Evolutionary conservation across 2,329 filamentous ascomycete species (phyloP).

Genomic region (Rhinocladiella mackenziei): DNA sequence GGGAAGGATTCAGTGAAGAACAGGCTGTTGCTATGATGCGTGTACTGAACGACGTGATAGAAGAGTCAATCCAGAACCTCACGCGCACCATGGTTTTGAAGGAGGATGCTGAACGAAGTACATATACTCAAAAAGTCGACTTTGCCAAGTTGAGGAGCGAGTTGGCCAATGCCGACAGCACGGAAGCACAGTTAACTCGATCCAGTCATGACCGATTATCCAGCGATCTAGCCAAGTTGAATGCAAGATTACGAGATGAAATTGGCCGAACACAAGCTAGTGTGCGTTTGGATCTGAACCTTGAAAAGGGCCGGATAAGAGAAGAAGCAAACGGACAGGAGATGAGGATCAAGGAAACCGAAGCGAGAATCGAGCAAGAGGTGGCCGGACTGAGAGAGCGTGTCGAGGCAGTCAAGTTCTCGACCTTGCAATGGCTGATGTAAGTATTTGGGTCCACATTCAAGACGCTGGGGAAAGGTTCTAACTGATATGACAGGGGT

Average conservation of each 20-base stretch:
- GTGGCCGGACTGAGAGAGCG: constrained; percentile 85
- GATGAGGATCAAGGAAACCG: constrained; percentile 97
- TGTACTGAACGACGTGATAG: constrained; percentile 91
- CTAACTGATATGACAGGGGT: constrained; percentile 46
- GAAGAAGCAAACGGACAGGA: constrained; percentile 97
- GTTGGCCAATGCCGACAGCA: constrained; percentile 84
- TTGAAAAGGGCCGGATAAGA: constrained; percentile 93
- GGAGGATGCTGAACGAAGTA: constrained; percentile 61
- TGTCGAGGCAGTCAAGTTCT: constrained; percentile 96
- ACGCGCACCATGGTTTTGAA: constrained; percentile 96
- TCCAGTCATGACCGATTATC: constrained; percentile 86
- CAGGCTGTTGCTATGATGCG: constrained; percentile 99
- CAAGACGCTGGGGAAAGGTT: background rate
- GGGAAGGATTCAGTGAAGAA: constrained; percentile 91
- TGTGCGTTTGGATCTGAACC: constrained; percentile 84
- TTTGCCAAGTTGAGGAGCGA: constrained; percentile 96
- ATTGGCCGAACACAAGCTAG: constrained; percentile 91
- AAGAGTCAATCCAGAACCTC: constrained; percentile 96
- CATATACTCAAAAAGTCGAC: constrained; percentile 84
- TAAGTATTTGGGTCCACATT: constrained; percentile 53
- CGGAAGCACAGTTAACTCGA: constrained; percentile 82
- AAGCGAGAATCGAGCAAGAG: constrained; percentile 97
- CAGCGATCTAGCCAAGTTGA: constrained; percentile 92
- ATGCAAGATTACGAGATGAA: constrained; percentile 83
- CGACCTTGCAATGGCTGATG: constrained; percentile 97